Conservation (phyloP, 352 stramenopile genomes). For the Phytophthora megakarya region DNA sequence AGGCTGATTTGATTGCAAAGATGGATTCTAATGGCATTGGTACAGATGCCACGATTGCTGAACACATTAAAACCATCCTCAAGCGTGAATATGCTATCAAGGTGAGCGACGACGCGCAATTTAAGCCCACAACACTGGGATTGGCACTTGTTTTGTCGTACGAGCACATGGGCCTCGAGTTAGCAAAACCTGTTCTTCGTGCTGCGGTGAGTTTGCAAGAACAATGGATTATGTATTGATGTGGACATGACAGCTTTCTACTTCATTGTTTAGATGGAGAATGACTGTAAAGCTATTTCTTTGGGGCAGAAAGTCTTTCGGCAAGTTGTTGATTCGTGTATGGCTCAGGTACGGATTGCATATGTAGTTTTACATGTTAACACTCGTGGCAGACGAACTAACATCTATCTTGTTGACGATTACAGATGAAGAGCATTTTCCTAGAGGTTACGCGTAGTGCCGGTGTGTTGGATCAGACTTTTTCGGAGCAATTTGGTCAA, state of each 20-base stretch:
- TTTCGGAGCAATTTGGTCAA: slow-evolving; percentile 89
- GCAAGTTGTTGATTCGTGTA: slow-evolving; percentile 79
- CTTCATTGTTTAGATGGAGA: slow-evolving; percentile 85
- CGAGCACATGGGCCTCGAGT: slow-evolving; percentile 94
- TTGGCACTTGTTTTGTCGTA: slow-evolving; percentile 92
- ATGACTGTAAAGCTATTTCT: slow-evolving; percentile 89
- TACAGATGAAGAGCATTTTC: slow-evolving; percentile 82
- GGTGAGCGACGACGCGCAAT: slow-evolving; percentile 92
- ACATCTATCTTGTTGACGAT: slow-evolving; percentile 7
- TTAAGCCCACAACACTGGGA: slow-evolving; percentile 92
- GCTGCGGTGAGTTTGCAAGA: slow-evolving; percentile 59
- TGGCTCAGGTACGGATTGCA: slow-evolving; percentile 77
- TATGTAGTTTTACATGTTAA: background rate
- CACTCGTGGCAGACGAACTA: slow-evolving; percentile 2
- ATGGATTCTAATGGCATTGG: slow-evolving; percentile 96
- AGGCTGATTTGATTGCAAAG: slow-evolving; percentile 93
- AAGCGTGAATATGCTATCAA: slow-evolving; percentile 97
- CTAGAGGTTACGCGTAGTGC: slow-evolving; percentile 74
- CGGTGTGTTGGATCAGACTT: slow-evolving; percentile 89
- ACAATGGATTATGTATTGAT: background rate
- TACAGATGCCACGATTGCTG: slow-evolving; percentile 95
- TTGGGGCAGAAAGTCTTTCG: slow-evolving; percentile 76
- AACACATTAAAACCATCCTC: slow-evolving; percentile 99
- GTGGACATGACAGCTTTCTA: slow-evolving; percentile 18
- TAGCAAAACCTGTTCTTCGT: slow-evolving; percentile 96